A percentile compares a stretch with the other conserved stretches of the same genome.
Evolutionary conservation across 1,284 basidiomycete genomes (phyloP).

Genomic region (Malassezia brasiliensis): DNA sequence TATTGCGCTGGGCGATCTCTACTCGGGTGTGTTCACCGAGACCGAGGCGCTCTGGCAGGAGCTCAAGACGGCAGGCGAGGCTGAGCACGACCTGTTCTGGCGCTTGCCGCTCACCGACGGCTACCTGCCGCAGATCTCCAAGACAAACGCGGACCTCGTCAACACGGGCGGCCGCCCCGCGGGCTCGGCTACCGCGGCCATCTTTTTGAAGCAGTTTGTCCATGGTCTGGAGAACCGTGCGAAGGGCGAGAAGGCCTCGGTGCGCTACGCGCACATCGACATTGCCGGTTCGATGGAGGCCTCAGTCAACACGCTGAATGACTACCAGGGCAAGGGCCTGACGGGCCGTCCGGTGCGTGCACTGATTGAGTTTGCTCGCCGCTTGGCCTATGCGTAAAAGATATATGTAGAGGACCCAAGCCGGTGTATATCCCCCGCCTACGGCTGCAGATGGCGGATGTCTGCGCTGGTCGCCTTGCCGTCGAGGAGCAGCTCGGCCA

Average conservation of each 20-base stretch:
- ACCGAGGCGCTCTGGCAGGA: conserved; percentile 57
- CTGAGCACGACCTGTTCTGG: conserved; percentile 52
- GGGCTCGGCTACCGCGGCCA: conserved; percentile 69
- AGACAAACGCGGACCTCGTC: conserved; percentile 69
- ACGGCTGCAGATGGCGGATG: conserved; percentile 51
- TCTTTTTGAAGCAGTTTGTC: conserved; percentile 70
- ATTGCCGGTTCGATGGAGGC: conserved; percentile 67
- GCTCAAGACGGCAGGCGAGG: conserved; percentile 64
- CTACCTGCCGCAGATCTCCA: conserved; percentile 65
- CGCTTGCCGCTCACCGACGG: conserved; percentile 60
- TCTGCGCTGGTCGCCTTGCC: conserved; percentile 53
- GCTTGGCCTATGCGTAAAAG: conserved; percentile 26
- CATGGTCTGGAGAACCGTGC: conserved; percentile 42
- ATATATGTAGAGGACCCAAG: not conserved
- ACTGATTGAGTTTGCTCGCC: conserved; percentile 49
- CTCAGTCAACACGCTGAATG: conserved; percentile 49
- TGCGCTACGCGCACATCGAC: conserved; percentile 52
- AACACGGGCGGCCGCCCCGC: conserved; percentile 65
- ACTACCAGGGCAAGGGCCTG: conserved; percentile 69
- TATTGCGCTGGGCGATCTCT: conserved; percentile 57
- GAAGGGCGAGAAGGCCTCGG: conserved; percentile 19
- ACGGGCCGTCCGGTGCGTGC: conserved; percentile 68
- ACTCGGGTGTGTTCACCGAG: conserved; percentile 66
- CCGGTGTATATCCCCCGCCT: not conserved
- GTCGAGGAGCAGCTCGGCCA: conserved; percentile 54